Evolutionary conservation across 225 moss, liverwort and hornwort genomes (phyloP), one percentile per base, ranked within the genome.

Genomic region (Rhytidiadelphus loreus): DNA sequence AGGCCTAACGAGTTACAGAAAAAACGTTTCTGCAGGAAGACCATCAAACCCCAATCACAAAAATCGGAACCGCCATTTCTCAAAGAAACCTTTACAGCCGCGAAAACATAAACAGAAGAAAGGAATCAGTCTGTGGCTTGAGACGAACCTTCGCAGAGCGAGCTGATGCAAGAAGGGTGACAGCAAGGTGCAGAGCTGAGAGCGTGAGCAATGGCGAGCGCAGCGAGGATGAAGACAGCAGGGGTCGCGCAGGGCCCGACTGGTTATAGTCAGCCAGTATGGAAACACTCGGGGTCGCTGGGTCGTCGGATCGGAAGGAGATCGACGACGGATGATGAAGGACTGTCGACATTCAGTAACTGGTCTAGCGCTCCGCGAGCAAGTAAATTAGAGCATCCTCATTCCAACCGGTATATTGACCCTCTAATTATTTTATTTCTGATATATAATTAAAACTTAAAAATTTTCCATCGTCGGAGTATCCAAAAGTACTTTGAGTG

Each of bases 241-340:
- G 28, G 28, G 5, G 3, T 1, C 0, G 16, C 0, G 18, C 12
- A 12, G 8, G 29, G 48, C 11, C 35, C 17, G 48, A 70, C 39
- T 17, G 28, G 10, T 88, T 89, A 88, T 86, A 91, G 28, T 12
- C 46, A 44, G 39, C 30, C 21, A 12, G 83, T 16, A 8, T 32
- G 72, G 50, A 11, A 26, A 16, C 50, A 19, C 70, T 46, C 37
- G 30, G 52, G 35, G 23, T 3, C 56, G 18, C 48, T 48, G 41
- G 35, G 6, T 30, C 88, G 72, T 83, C 32, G 56, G 88, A 91
- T 91, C 16, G 14, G 15, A 15, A 2, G 4, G 5, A 7, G 63
- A 91, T 91, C 88, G 39, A 86, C 63, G 88, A 82, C 16, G 16
- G 2, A 11, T 3, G 28, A 21, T 20, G 5, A 13, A 5, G 9